Evolutionary conservation across 306 rosid genomes (phyloP), one percentile per base, ranked within the genome.

Genomic region (Phaseolus lunatus): DNA sequence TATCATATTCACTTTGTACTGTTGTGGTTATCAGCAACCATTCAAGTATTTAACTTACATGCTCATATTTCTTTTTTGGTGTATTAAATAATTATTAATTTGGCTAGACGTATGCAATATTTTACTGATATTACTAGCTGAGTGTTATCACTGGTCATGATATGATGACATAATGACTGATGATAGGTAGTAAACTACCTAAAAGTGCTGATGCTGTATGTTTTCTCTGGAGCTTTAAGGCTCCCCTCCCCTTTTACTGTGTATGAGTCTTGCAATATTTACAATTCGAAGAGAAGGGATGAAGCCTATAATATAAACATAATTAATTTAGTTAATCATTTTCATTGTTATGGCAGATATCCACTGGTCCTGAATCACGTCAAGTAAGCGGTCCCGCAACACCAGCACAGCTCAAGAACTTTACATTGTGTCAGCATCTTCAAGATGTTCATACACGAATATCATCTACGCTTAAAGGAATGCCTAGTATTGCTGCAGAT

Each of bases 351-450:
- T 82, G 89, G 76, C 89, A 95, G 99, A 90, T 95, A 86, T 92
- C 99, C 59, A 84, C 97, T 62, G 99, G 99, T 78, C 97, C 96
- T 27, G 99, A 95, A 88, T 90, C 99, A 44, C 94, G 97, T 62
- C 99, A 95, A 86, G 92, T 95, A 41, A 90, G 65, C 81, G 96
- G 92, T 75, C 96, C 97, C 53, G 99, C 97, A 67, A 95, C 93
- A 56, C 85, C 88, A 7, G 97, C 99, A 67, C 99, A 95, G 75
- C 96, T 95, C 80, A 95, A 86, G 88, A 95, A 95, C 89, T 92
- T 92, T 37, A 80, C 87, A 11, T 72, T 95, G 80, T 90, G 94
- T 76, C 99, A 95, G 82, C 97, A 95, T 84, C 89, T 92, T 70
- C 99, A 95, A 91, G 97, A 92, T 84, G 85, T 89, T 68, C 97